phyloP scores from a whole-genome alignment of 75 land plant genomes.

The Cupressus sempervirens region DNA sequence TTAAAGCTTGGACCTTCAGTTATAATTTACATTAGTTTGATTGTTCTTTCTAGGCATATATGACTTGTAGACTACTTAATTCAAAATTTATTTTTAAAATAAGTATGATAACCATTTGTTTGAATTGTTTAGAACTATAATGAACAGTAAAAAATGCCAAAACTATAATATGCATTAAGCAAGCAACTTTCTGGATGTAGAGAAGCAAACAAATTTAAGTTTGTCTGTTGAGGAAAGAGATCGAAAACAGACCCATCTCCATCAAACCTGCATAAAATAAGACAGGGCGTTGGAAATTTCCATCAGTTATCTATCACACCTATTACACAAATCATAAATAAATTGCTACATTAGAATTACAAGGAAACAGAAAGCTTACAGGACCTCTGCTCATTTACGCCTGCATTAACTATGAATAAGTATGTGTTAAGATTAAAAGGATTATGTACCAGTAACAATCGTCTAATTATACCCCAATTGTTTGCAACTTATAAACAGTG shows the following conservation, averaged over 20 bases:
- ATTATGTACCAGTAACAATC: not conserved
- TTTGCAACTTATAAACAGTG: not conserved
- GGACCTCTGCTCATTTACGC: not conserved
- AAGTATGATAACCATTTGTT: not conserved
- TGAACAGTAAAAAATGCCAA: conserved; percentile 2
- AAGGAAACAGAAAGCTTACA: not conserved
- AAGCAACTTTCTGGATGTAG: not conserved
- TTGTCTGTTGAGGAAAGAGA: conserved; percentile 6
- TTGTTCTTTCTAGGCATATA: too few relatives aligned
- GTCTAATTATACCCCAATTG: not conserved
- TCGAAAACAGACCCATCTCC: conserved; percentile 10
- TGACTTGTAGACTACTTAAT: too few relatives aligned
- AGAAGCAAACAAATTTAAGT: not conserved
- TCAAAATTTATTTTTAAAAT: too few relatives aligned
- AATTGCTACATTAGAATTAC: not conserved
- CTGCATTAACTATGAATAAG: not conserved
- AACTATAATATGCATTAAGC: not conserved
- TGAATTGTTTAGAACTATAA: not conserved
- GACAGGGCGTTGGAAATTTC: not conserved
- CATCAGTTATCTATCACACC: not conserved
- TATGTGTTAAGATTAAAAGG: not conserved
- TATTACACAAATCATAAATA: not conserved
- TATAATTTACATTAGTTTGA: too few relatives aligned
- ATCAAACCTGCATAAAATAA: conserved; percentile 5
- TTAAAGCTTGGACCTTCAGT: too few relatives aligned